Evolutionary conservation across 306 rosid genomes (phyloP).

Genomic region (Cicer yamashitae): DNA sequence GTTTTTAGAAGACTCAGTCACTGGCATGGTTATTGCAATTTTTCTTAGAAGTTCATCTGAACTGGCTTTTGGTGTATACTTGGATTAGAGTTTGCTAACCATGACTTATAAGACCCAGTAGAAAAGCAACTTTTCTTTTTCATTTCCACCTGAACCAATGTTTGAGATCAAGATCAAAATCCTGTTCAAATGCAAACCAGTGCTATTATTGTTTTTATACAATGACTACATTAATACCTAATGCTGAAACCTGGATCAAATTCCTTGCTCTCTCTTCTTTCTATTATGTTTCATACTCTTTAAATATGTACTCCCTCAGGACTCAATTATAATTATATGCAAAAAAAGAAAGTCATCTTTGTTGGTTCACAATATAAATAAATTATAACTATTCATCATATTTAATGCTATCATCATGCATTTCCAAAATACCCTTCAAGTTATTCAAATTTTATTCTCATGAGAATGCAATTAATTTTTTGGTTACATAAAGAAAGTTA

Average conservation of each 20-base stretch:
- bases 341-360: background rate
- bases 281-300: background rate
- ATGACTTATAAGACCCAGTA: background rate
- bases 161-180: slow-evolving; percentile 36
- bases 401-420: background rate
- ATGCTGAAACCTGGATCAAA: slow-evolving; percentile 6
- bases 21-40: background rate
- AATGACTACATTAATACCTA: background rate
- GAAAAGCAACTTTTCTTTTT: background rate
- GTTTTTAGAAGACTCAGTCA: background rate
- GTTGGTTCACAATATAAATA: background rate
- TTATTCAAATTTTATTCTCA: background rate
- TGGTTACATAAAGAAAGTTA: background rate
- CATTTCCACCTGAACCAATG: background rate
- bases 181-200: slow-evolving; percentile 13
- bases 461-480: background rate
- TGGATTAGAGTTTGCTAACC: background rate
- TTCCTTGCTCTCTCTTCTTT: background rate
- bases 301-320: background rate
- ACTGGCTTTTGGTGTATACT: background rate
- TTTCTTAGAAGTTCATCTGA: background rate
- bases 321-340: background rate
- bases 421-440: background rate
- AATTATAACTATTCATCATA: background rate
- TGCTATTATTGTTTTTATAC: slow-evolving; percentile 17